Evolutionary conservation across 441 rosid genomes (phyloP), one percentile per base, ranked within the genome.

Genomic region (Breynia disticha): DNA sequence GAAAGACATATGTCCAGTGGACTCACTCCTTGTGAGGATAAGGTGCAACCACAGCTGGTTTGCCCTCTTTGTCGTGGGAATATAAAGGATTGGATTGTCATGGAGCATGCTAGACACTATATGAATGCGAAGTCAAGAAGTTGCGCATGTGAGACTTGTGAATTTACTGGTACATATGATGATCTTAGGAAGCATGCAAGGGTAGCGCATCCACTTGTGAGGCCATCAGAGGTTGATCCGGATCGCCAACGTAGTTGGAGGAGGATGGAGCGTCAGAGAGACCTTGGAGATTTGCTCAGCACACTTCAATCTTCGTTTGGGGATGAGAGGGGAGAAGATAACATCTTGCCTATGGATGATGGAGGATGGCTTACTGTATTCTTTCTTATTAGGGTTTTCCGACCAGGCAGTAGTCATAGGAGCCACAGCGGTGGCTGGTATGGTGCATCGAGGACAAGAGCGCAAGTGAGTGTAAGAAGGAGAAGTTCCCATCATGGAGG

Each of bases 131-230:
- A 89, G 66, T 57, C 67, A 11, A 83, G 99, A 70, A 79, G 90
- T 66, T 93, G 99, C 76, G 80, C 99, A 45, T 79, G 79, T n/a
- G 99, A 89, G 72, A 66, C 84, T 6, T 93, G 99, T 67, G 76
- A 79, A 13, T 93, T 73, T 72, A 77, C 58, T 10, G 99, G 99
- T 46, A 73, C 76, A 0, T 93, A 93, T 67, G 51, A 80, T 0
- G 96, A 93, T 61, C 83, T 89, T 28, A 79, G 99, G 78, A 89
- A 84, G 72, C 99, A 93, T 67, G 97, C 99, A 1, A 81, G 96
- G 79, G 28, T 70, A 17, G 87, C 67, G 28, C 99, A 93, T 60
- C 99, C 99, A 0, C 72, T 78, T 38, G 90, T 72, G 11, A 86
- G 99, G 16, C 99, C 99, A 19, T 73, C 97, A 28, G 90, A 79